Conservation (phyloP, 2,329 filamentous ascomycete species). For the Macrophomina tecta region DNA sequence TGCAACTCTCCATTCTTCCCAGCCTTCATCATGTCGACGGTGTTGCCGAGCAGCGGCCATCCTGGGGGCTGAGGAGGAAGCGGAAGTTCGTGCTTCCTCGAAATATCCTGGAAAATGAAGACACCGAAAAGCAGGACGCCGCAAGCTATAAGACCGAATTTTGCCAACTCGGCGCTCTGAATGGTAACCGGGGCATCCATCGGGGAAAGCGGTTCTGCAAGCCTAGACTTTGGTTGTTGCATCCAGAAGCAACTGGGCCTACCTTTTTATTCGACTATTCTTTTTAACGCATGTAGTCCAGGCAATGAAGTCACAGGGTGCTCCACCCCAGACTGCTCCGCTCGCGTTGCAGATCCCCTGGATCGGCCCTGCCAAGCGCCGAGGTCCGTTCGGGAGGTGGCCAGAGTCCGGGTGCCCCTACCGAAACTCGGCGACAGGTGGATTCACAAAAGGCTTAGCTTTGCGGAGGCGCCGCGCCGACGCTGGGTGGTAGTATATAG, state of each 20-base stretch:
- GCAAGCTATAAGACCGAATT: not conserved
- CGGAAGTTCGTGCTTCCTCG: not conserved
- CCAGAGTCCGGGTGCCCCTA: not conserved
- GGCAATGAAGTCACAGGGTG: not conserved
- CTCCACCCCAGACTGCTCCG: conserved; percentile 1
- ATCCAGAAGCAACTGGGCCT: not conserved
- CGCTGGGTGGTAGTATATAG: not conserved
- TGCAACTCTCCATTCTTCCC: not conserved
- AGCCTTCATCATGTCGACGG: not conserved
- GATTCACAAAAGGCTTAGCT: not conserved
- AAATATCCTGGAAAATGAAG: not conserved
- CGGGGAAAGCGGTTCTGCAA: not conserved
- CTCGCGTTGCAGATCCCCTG: not conserved
- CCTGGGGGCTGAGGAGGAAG: not conserved
- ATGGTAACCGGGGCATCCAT: not conserved
- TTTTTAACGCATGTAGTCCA: not conserved
- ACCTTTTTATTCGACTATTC: not conserved
- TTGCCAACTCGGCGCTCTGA: not conserved
- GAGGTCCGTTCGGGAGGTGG: not conserved
- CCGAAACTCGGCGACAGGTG: not conserved
- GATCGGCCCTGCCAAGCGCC: not conserved
- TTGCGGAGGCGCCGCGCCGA: conserved; percentile 6
- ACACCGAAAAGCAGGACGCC: not conserved
- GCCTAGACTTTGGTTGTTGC: not conserved
- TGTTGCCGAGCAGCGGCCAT: not conserved